Percentiles rank a stretch among this genome's conserved stretches.
phyloP scores from a whole-genome alignment of 2,329 filamentous ascomycete species.

The Aspergillus novofumigatus region DNA sequence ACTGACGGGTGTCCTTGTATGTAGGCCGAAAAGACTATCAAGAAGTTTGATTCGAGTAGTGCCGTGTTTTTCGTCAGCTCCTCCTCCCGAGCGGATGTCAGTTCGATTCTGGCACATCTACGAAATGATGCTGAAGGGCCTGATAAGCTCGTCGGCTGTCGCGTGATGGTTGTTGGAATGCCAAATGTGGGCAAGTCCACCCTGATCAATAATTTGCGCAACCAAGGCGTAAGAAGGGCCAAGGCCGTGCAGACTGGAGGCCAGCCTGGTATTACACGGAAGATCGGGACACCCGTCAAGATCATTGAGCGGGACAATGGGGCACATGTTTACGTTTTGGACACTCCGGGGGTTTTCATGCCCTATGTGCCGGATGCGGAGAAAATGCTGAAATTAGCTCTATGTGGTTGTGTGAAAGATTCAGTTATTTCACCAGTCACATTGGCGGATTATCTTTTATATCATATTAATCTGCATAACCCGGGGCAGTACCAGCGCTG shows the following conservation, averaged over 20 bases:
- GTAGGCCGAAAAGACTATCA: constrained; percentile 31
- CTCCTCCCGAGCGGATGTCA: constrained; percentile 27
- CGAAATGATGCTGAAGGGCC: constrained; percentile 26
- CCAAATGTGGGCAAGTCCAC: constrained; percentile 96
- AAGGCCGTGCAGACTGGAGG: constrained; percentile 80
- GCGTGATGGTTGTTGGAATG: constrained; percentile 90
- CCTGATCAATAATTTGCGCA: constrained; percentile 80
- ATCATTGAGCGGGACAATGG: constrained; percentile 58
- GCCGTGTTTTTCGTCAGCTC: constrained; percentile 36
- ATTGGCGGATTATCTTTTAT: constrained; percentile 87
- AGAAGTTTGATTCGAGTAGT: constrained; percentile 30
- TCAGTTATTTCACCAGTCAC: constrained; percentile 73
- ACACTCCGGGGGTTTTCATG: constrained; percentile 93
- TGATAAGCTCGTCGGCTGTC: constrained; percentile 67
- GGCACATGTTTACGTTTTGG: constrained; percentile 73
- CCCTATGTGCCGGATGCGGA: constrained; percentile 82
- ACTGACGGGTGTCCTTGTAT: constrained; percentile 3
- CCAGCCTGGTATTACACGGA: constrained; percentile 85
- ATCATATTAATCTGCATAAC: constrained; percentile 68
- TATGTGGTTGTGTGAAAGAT: constrained; percentile 88
- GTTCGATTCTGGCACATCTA: constrained; percentile 30
- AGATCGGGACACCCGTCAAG: constrained; percentile 77
- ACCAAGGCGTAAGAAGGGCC: constrained; percentile 56
- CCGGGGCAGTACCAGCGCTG: constrained; percentile 61
- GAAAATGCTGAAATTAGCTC: constrained; percentile 90